phyloP scores from a whole-genome alignment of 495 filamentous ascomycete species.

The Hypoxylon rickii region DNA sequence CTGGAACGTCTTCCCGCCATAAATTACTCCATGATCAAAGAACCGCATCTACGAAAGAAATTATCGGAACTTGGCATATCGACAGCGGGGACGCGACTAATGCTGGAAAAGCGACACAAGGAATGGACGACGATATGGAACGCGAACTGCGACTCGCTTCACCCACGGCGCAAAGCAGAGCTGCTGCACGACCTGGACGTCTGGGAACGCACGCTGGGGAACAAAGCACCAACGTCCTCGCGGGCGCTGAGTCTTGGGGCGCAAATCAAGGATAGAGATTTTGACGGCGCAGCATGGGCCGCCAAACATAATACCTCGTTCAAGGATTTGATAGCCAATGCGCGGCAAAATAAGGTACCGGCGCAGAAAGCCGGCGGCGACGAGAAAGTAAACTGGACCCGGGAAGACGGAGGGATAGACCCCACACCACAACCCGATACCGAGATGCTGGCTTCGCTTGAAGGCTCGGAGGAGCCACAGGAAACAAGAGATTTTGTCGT shows the following conservation, averaged over 20 bases:
- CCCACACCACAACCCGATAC: slow-evolving; percentile 5
- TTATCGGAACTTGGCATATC: slow-evolving; percentile 83
- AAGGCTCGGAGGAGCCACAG: background rate
- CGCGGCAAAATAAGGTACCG: slow-evolving; percentile 53
- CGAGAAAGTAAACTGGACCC: too few relatives aligned
- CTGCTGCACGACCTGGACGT: slow-evolving; percentile 75
- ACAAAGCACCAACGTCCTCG: slow-evolving; percentile 44
- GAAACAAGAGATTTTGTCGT: background rate
- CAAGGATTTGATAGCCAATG: slow-evolving; percentile 72
- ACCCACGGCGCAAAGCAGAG: slow-evolving; percentile 69
- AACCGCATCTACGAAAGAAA: slow-evolving; percentile 75
- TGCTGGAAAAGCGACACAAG: slow-evolving; percentile 78
- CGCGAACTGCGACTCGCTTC: slow-evolving; percentile 85
- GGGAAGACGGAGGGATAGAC: slow-evolving; percentile 1
- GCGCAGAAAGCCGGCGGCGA: slow-evolving; percentile 4
- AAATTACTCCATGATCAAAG: slow-evolving; percentile 81
- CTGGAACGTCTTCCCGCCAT: slow-evolving; percentile 70
- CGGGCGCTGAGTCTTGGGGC: slow-evolving; percentile 38
- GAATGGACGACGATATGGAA: slow-evolving; percentile 98
- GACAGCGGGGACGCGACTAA: slow-evolving; percentile 61
- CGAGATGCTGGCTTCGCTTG: slow-evolving; percentile 19
- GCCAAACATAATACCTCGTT: slow-evolving; percentile 73
- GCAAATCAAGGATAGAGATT: slow-evolving; percentile 75
- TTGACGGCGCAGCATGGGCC: slow-evolving; percentile 79
- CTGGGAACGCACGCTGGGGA: slow-evolving; percentile 81